These are phyloP conservation scores for Claviceps cyperi DNA, from an alignment of 2,329 filamentous ascomycete species.

Conservation along the genomic window DNA sequence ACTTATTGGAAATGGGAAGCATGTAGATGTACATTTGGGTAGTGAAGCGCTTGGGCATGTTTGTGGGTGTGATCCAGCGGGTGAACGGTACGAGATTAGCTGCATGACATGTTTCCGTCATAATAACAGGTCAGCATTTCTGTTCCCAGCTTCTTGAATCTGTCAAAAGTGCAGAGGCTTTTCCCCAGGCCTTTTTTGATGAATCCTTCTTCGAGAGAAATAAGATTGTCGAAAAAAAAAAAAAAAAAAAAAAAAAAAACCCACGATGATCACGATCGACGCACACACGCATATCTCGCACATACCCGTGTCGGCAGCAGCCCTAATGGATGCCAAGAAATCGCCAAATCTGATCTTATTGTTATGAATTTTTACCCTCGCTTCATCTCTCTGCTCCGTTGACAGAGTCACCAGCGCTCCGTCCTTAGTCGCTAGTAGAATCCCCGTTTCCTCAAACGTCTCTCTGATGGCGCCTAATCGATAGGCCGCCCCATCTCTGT, in stretches of 20 bases:
- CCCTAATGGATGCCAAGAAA: conserved; percentile 45
- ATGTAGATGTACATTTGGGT: conserved; percentile 97
- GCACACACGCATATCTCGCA: conserved; percentile 2
- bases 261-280: too few relatives aligned
- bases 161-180: background rate
- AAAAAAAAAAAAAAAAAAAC: background rate
- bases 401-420: conserved; percentile 46
- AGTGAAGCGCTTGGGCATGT: conserved; percentile 63
- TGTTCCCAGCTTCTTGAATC: too few relatives aligned
- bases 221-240: background rate
- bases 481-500: conserved; percentile 60
- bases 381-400: conserved; percentile 45
- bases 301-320: conserved; percentile 49
- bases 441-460: conserved; percentile 89
- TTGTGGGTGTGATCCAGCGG: conserved; percentile 74
- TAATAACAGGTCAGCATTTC: background rate
- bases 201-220: background rate
- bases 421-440: conserved; percentile 51
- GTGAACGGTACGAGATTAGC: conserved; percentile 69
- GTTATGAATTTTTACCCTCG: conserved; percentile 53
- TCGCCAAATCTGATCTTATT: conserved; percentile 50
- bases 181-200: background rate
- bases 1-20: conserved; percentile 41
- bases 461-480: conserved; percentile 76
- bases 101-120: conserved; percentile 10